These are phyloP conservation scores for Apiotrichum laibachii DNA, from an alignment of 1,284 basidiomycete genomes.

Conservation along the genomic window DNA sequence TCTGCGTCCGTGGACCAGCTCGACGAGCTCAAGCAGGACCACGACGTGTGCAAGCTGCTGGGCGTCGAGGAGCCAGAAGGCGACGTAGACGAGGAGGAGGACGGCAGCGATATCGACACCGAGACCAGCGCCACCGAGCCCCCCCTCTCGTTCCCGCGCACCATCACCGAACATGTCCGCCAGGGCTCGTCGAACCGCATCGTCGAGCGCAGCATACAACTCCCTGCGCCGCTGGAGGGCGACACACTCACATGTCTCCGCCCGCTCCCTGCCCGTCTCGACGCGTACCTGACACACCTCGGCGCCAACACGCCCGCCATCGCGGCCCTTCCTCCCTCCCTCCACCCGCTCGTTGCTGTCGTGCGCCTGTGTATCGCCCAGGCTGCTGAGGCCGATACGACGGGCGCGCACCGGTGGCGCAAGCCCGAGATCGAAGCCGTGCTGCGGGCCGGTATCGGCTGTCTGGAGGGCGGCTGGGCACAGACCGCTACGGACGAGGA, in stretches of 20 bases:
- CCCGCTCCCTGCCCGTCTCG: constrained; percentile 58
- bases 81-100: constrained; percentile 6
- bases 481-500: constrained; percentile 10
- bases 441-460: constrained; percentile 54
- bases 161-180: constrained; percentile 67
- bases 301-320: constrained; percentile 59
- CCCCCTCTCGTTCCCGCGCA: constrained; percentile 38
- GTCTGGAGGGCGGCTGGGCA: constrained; percentile 25
- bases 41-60: constrained; percentile 20
- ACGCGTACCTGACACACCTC: constrained; percentile 60
- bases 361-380: constrained; percentile 48
- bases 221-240: constrained; percentile 20
- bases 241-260: constrained; percentile 50
- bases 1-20: constrained; percentile 41
- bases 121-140: constrained; percentile 29
- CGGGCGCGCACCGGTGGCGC: constrained; percentile 59
- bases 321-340: constrained; percentile 30
- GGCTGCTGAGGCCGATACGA: constrained; percentile 43
- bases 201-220: constrained; percentile 52
- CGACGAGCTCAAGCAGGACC: constrained; percentile 22
- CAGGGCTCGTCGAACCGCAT: constrained; percentile 65
- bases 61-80: constrained; percentile 14
- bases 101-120: neutral
- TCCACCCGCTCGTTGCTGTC: constrained; percentile 39
- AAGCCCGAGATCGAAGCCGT: constrained; percentile 63